Evolutionary conservation across 306 rosid species (phyloP).

Genomic region (Clitoria ternatea): DNA sequence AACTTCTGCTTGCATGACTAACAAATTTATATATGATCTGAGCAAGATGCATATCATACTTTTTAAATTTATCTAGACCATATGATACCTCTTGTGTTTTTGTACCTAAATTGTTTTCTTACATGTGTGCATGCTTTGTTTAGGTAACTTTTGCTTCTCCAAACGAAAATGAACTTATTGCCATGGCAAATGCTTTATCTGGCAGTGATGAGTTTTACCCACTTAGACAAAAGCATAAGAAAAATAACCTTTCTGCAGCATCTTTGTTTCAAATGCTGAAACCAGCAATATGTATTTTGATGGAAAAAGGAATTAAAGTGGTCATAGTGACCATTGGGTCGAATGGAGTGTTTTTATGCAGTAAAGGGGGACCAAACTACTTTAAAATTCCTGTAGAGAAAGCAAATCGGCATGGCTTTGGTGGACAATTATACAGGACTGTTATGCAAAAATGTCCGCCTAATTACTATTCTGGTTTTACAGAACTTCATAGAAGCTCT

Average conservation of each 20-base stretch:
- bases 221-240: conserved; percentile 32
- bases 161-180: conserved; percentile 79
- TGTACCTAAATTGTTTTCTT: conserved; percentile 3
- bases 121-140: conserved; percentile 14
- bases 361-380: conserved; percentile 51
- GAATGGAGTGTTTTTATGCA: conserved; percentile 68
- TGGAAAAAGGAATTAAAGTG: conserved; percentile 70
- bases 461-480: conserved; percentile 22
- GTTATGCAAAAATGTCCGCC: conserved; percentile 52
- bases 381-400: conserved; percentile 30
- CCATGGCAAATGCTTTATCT: conserved; percentile 78
- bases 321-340: conserved; percentile 72
- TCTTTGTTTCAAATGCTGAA: conserved; percentile 60
- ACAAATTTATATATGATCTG: neutral
- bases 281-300: conserved; percentile 70
- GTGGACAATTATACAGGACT: conserved; percentile 36
- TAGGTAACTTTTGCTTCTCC: conserved; percentile 78
- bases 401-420: conserved; percentile 20
- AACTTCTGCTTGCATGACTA: neutral
- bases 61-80: neutral
- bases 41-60: neutral
- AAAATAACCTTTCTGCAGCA: conserved; percentile 30
- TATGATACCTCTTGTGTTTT: neutral
- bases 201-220: conserved; percentile 43
- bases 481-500: conserved; percentile 40